These are phyloP conservation scores for Pulveroboletus sp. DNA, from an alignment of 1,284 basidiomycete species.

Conservation along the genomic window DNA sequence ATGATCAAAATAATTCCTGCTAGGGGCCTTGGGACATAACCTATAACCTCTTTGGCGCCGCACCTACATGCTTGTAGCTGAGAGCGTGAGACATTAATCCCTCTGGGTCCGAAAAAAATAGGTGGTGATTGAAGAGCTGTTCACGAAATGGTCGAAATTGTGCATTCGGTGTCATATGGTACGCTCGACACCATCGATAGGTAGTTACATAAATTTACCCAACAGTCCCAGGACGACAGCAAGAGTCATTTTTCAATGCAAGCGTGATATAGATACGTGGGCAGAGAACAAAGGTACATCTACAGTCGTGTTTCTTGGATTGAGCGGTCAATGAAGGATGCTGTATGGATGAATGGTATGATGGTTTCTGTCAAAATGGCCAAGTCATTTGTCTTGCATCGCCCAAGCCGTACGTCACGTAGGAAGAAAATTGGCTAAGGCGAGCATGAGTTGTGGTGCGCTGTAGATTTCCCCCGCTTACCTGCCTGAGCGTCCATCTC, in stretches of 20 bases:
- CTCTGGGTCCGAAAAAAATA: no score
- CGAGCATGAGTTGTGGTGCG: slow-evolving; percentile 12
- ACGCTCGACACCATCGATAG: slow-evolving; percentile 2
- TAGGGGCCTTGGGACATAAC: no score
- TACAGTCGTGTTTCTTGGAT: slow-evolving; percentile 17
- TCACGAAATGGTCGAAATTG: no score
- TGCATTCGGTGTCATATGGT: no score
- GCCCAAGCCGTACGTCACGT: slow-evolving; percentile 18
- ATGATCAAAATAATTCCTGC: background rate
- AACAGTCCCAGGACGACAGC: slow-evolving; percentile 14
- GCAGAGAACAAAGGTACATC: slow-evolving; percentile 27
- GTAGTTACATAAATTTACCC: slow-evolving; percentile 34
- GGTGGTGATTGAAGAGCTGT: no score
- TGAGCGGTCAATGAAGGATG: slow-evolving; percentile 14
- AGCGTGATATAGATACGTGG: slow-evolving; percentile 32
- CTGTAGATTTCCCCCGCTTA: slow-evolving; percentile 26
- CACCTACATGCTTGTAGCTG: no score
- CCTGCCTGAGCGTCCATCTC: slow-evolving; percentile 60
- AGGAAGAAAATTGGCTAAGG: slow-evolving; percentile 39
- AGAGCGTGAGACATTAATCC: no score
- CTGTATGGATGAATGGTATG: slow-evolving; percentile 1
- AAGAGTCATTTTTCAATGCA: slow-evolving; percentile 26
- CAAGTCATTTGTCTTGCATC: slow-evolving; percentile 1
- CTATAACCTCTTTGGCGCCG: no score
- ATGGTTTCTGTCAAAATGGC: slow-evolving; percentile 1